Conservation (phyloP, 768 basidiomycete genomes). For the Piloderma croceum region DNA sequence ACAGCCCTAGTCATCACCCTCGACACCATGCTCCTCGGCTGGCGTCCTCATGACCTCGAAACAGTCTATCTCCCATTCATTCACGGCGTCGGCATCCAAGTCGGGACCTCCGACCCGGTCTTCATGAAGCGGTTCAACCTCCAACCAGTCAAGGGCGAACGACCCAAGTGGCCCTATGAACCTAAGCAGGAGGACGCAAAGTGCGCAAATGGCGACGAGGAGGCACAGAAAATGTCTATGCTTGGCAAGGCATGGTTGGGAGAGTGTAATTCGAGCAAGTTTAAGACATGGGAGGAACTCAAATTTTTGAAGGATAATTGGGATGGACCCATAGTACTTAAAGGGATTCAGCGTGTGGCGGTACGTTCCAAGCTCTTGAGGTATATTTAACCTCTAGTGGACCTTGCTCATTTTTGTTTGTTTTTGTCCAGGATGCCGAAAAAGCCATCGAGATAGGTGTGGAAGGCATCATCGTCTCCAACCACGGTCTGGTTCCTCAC, state of each 20-base stretch:
- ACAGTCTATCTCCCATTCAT: constrained; percentile 59
- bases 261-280: constrained; percentile 58
- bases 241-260: constrained; percentile 60
- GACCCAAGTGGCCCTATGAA: constrained; percentile 55
- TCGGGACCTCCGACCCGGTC: constrained; percentile 69
- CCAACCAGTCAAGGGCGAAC: constrained; percentile 37
- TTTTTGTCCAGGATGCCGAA: constrained; percentile 30
- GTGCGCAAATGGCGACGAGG: constrained; percentile 42
- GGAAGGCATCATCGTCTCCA: constrained; percentile 42
- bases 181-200: constrained; percentile 39
- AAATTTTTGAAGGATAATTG: constrained; percentile 64
- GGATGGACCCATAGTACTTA: constrained; percentile 73
- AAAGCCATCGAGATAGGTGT: constrained; percentile 31
- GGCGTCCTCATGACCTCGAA: constrained; percentile 72
- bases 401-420: too few species aligned
- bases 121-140: constrained; percentile 60
- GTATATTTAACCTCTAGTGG: too few species aligned
- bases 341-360: constrained; percentile 65
- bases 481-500: constrained; percentile 25
- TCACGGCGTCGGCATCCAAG: constrained; percentile 60
- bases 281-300: constrained; percentile 67
- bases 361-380: too few species aligned
- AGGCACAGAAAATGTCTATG: constrained; percentile 31
- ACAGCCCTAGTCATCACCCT: constrained; percentile 72
- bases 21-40: constrained; percentile 68